These are phyloP conservation scores for Amyloporia xantha DNA, from an alignment of 768 basidiomycete genomes.

Conservation along the genomic window DNA sequence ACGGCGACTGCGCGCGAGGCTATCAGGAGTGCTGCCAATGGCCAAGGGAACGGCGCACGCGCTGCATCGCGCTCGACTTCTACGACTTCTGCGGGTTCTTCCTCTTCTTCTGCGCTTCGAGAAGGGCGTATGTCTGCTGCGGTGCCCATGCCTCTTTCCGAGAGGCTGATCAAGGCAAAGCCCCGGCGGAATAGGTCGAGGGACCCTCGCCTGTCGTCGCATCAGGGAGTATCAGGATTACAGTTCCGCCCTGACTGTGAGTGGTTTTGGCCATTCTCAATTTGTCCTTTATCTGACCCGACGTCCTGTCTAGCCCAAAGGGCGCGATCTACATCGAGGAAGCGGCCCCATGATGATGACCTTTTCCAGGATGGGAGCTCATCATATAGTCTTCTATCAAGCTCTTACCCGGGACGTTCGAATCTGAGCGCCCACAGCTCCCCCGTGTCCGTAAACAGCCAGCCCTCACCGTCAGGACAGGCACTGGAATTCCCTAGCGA, in stretches of 20 bases:
- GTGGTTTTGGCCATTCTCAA: slow-evolving; percentile 8
- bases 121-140: slow-evolving; percentile 15
- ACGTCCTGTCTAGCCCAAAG: slow-evolving; percentile 46
- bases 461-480: slow-evolving; percentile 54
- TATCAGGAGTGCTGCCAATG: slow-evolving; percentile 31
- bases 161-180: slow-evolving; percentile 20
- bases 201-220: slow-evolving; percentile 25
- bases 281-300: slow-evolving; percentile 1
- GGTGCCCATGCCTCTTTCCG: slow-evolving; percentile 17
- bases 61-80: slow-evolving; percentile 11
- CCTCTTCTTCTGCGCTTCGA: slow-evolving; percentile 10
- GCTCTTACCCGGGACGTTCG: slow-evolving; percentile 27
- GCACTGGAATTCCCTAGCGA: slow-evolving; percentile 46
- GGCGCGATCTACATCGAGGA: slow-evolving; percentile 70
- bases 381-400: slow-evolving; percentile 31
- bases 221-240: slow-evolving; percentile 19
- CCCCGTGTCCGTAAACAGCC: slow-evolving; percentile 57
- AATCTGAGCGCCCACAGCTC: slow-evolving; percentile 66
- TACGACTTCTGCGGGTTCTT: too few species aligned
- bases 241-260: slow-evolving; percentile 28
- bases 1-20: slow-evolving; percentile 65
- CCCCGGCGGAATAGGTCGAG: slow-evolving; percentile 27
- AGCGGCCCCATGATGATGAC: slow-evolving; percentile 63
- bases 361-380: slow-evolving; percentile 27
- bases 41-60: slow-evolving; percentile 12